These are phyloP conservation scores for Guadua angustifolia DNA, from an alignment of 176 grass and related monocot species.

Conservation along the genomic window DNA sequence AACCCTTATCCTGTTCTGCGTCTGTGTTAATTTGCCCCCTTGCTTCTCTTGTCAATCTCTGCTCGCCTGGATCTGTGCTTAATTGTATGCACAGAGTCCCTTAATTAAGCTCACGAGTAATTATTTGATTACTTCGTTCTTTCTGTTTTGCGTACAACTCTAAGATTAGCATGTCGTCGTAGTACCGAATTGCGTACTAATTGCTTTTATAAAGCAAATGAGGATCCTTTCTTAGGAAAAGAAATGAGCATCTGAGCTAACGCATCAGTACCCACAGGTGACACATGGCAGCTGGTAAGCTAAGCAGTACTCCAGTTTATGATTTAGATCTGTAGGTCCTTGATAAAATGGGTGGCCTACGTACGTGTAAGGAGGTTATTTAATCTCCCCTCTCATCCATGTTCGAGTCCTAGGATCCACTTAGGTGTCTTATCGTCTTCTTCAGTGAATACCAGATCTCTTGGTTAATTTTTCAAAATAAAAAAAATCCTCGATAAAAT, in stretches of 20 bases:
- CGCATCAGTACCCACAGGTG: not conserved
- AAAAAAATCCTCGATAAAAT: not conserved
- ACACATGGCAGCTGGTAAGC: not conserved
- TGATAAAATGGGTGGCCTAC: not conserved
- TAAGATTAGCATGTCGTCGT: not conserved
- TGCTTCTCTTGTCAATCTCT: not conserved
- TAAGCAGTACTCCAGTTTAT: not conserved
- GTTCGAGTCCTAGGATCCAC: too few species aligned
- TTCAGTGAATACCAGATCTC: too few species aligned
- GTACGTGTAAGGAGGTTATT: too few species aligned
- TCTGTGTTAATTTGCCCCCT: not conserved
- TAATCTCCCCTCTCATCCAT: too few species aligned
- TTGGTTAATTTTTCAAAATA: too few species aligned
- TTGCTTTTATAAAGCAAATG: not conserved
- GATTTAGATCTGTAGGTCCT: not conserved
- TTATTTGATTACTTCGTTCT: not conserved
- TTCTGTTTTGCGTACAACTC: not conserved
- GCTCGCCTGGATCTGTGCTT: not conserved
- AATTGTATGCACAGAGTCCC: not conserved
- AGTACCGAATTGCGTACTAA: not conserved
- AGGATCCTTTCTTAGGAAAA: not conserved
- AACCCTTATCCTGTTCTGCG: slow-evolving; percentile 36
- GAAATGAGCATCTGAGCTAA: not conserved
- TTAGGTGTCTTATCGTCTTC: too few species aligned
- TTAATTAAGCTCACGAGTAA: not conserved